A percentile compares a stretch with the other conserved stretches of the same genome.
Evolutionary conservation across 129 eudicot genomes (phyloP).

Genomic region (carrot (Daucus carota)): DNA sequence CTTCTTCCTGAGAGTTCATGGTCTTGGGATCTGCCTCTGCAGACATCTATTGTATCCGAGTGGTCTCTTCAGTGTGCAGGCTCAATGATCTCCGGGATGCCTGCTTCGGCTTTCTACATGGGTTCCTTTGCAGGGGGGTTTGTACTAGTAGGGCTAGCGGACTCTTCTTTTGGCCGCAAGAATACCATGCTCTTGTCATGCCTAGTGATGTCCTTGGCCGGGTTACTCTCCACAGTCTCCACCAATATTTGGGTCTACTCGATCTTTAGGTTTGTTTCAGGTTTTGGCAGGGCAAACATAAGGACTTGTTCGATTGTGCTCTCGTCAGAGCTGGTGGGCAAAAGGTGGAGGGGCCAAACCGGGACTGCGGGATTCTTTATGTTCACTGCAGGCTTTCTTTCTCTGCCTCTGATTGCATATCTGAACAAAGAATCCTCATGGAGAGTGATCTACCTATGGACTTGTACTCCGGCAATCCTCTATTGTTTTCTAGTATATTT

Average conservation of each 20-base stretch:
- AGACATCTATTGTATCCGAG: conserved; percentile 35
- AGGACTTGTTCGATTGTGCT: conserved; percentile 36
- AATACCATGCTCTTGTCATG: conserved; percentile 22
- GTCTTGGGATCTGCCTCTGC: conserved; percentile 28
- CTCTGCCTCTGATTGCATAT: conserved; percentile 35
- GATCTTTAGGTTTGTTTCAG: conserved; percentile 22
- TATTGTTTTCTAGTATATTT: conserved; percentile 21
- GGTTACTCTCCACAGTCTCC: conserved; percentile 20
- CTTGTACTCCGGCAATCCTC: conserved; percentile 27
- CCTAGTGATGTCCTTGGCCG: conserved; percentile 32
- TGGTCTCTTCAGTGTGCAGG: conserved; percentile 32
- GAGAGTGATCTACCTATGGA: conserved; percentile 38
- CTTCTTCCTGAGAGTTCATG: conserved; percentile 18
- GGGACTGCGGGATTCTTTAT: conserved; percentile 24
- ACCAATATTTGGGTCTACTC: conserved; percentile 40
- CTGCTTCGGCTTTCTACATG: conserved; percentile 33
- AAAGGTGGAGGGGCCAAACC: conserved; percentile 27
- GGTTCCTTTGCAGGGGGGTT: conserved; percentile 45
- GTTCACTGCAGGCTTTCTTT: conserved; percentile 33
- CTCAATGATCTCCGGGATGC: conserved; percentile 34
- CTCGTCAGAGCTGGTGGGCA: conserved; percentile 37
- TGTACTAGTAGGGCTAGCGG: conserved; percentile 31
- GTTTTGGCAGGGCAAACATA: conserved; percentile 34
- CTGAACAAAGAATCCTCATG: conserved; percentile 25
- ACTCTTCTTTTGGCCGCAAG: conserved; percentile 41